Base-by-base conservation (phyloP, 371 early-diverging fungal genomes). In the Mortierella sp. region DNA sequence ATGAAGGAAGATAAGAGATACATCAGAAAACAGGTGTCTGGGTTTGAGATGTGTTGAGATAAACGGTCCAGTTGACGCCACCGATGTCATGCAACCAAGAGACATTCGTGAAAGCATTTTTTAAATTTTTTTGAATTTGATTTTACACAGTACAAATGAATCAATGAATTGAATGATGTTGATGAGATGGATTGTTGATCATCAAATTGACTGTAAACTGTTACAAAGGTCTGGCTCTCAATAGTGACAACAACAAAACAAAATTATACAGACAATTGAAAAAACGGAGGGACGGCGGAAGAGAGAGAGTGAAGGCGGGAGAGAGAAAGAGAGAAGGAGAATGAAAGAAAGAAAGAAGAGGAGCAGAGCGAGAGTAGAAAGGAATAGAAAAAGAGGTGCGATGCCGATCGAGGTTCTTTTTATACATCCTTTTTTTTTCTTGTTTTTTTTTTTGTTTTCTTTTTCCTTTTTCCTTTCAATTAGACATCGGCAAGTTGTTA, bases 1-100 rank as follows among this genome's bases (percentile, higher is more conserved):
- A 40, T 62, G 47, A 28, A 28, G 50, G 28, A 38, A 7, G 21
- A 33, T 24, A 57, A 52, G n/a, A 32, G 13, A 21, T 15, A 45
- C 48, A 67, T 73, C 64, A 67, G 68, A 61, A 36, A 62, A 48
- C 24, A 47, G 16, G 19, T 32, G 72, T 72, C 63, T 67, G 62
- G 71, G 65, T 63, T 70, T 70, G 28, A 70, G 60, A 58, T 43
- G 43, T 33, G 36, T 32, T 21, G 48, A 21, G 59, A 59, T n/a
- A 16, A 47, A 50, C 36, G 50, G 68, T 33, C 41, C n/a, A 21
- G 62, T 13, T 40, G 50, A 40, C 68, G 59, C 62, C 62, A 61
- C 53, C 22, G 40, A 55, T 24, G 16, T 55, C 32, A 55, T 13
- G 2, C 55, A 11, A 32, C 55, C 15, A 28, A 55, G 16, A 28